These are phyloP conservation scores for Ramichloridium luteum DNA, from an alignment of 2,329 filamentous ascomycete genomes.

Conservation along the genomic window DNA sequence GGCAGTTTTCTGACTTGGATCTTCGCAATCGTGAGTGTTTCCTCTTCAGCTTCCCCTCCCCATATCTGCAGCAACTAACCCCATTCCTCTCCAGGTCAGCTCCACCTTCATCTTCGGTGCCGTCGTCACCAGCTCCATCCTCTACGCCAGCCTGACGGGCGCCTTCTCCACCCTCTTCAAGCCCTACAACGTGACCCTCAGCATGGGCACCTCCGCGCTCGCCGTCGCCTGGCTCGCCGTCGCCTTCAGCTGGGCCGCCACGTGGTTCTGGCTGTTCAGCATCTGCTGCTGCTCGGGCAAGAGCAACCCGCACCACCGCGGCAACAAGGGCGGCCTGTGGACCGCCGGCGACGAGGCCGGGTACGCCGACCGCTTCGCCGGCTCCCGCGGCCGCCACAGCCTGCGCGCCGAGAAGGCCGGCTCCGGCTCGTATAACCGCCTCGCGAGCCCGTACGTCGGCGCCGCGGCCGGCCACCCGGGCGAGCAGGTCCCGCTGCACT, in stretches of 20 bases:
- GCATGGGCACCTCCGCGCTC: conserved; percentile 58
- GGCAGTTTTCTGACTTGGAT: conserved; percentile 75
- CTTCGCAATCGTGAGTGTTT: conserved; percentile 50
- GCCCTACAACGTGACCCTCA: conserved; percentile 56
- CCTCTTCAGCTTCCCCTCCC: conserved; percentile 23
- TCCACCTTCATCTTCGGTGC: conserved; percentile 50
- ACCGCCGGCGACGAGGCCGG: conserved; percentile 14
- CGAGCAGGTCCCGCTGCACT: conserved; percentile 21
- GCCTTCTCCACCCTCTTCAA: conserved; percentile 55
- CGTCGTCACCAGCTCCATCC: conserved; percentile 61
- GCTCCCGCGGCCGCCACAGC: conserved; percentile 18
- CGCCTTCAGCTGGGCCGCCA: conserved; percentile 61
- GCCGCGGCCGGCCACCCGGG: conserved; percentile 11
- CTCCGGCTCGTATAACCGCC: conserved; percentile 45
- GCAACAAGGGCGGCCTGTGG: conserved; percentile 28
- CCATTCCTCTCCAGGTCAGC: conserved; percentile 28
- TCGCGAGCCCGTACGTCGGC: conserved; percentile 32
- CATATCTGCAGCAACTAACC: conserved; percentile 8
- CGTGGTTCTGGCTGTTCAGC: conserved; percentile 83
- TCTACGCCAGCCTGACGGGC: conserved; percentile 58
- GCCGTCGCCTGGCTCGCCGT: conserved; percentile 66
- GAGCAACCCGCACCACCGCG: conserved; percentile 35
- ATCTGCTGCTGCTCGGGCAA: conserved; percentile 81
- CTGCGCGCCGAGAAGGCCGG: conserved; percentile 47
- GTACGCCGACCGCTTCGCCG: conserved; percentile 1